Conservation (phyloP, 2,329 filamentous ascomycete genomes). For the Ophiocordyceps australis region DNA sequence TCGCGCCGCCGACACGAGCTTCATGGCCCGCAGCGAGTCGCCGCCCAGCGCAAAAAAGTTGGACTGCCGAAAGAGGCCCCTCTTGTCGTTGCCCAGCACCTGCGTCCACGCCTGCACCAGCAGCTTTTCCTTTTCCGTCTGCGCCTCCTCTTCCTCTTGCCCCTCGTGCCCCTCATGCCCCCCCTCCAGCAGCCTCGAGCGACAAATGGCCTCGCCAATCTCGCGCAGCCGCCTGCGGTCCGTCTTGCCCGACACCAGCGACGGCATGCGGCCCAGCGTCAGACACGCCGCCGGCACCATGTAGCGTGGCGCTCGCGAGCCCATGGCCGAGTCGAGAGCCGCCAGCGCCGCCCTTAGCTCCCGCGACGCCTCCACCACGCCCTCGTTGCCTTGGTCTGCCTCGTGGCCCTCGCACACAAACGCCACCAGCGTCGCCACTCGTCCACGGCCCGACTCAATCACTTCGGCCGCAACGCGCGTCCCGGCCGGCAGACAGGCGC, state of each 20-base stretch:
- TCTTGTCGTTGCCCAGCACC: too few relatives aligned
- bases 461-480: slow-evolving; percentile 3
- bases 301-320: slow-evolving; percentile 3
- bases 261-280: slow-evolving; percentile 2
- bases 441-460: slow-evolving; percentile 1
- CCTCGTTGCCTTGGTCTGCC: too few relatives aligned
- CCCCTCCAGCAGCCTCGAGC: too few relatives aligned
- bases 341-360: neutral
- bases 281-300: slow-evolving; percentile 6
- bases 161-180: too few relatives aligned
- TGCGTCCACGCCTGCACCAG: too few relatives aligned
- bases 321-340: slow-evolving; percentile 1
- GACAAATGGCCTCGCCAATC: slow-evolving; percentile 6
- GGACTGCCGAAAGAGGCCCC: too few relatives aligned
- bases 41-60: too few relatives aligned
- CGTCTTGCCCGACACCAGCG: slow-evolving; percentile 4
- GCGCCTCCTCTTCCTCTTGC: too few relatives aligned
- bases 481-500: neutral
- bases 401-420: slow-evolving; percentile 3
- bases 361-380: neutral
- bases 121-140: too few relatives aligned
- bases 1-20: too few relatives aligned
- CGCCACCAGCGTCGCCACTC: slow-evolving; percentile 2
- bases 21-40: too few relatives aligned
- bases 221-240: slow-evolving; percentile 3